These are phyloP conservation scores for Rhamnella rubrinervis DNA, from an alignment of 331 rosid genomes.

Conservation along the genomic window DNA sequence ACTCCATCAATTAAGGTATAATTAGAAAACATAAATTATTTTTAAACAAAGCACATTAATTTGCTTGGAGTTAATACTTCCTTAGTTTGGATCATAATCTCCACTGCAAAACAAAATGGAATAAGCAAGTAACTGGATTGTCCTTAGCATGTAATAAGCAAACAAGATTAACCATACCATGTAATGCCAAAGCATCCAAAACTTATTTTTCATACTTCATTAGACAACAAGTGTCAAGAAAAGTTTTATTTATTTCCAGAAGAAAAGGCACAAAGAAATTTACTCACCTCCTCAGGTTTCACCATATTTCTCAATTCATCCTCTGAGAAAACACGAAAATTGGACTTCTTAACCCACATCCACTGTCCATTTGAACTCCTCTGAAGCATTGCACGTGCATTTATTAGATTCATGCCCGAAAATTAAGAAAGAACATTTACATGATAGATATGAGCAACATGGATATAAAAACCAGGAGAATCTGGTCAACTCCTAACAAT, in stretches of 20 bases:
- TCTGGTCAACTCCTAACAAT: too few relatives aligned
- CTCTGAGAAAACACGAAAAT: constrained; percentile 73
- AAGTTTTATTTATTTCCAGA: constrained; percentile 14
- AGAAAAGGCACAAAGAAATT: neutral
- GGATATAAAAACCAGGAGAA: neutral
- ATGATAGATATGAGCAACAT: constrained; percentile 2
- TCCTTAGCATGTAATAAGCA: too few relatives aligned
- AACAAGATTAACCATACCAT: neutral
- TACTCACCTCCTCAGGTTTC: constrained; percentile 90
- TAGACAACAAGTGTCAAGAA: neutral
- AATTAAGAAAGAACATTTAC: constrained; percentile 17
- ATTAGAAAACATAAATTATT: too few relatives aligned
- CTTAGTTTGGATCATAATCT: too few relatives aligned
- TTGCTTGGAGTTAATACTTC: too few relatives aligned
- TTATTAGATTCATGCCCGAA: constrained; percentile 8
- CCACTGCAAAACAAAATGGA: too few relatives aligned
- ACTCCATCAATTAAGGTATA: too few relatives aligned
- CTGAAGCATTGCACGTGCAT: constrained; percentile 48
- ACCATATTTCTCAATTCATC: constrained; percentile 83
- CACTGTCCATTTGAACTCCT: constrained; percentile 70
- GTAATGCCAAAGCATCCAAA: neutral
- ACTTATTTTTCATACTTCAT: neutral
- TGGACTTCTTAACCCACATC: constrained; percentile 78
- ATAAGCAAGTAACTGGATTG: too few relatives aligned
- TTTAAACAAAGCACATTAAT: too few relatives aligned